Conservation (phyloP, 306 rosid species). For the Prunus mongolica region DNA sequence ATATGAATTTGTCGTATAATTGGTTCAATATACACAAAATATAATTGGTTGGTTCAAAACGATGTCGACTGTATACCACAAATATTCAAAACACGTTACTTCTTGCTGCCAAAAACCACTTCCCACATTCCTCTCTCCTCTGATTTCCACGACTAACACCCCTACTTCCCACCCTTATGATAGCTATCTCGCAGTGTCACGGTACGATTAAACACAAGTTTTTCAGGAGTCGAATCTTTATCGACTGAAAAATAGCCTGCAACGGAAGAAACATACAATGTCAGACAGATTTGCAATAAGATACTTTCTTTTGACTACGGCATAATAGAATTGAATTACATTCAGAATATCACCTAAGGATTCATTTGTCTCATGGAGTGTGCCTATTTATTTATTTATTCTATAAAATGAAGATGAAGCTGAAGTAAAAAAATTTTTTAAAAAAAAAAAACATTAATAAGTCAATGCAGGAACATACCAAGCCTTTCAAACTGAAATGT, state of each 20-base stretch:
- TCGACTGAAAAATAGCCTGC: constrained; percentile 92
- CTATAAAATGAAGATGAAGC: background rate
- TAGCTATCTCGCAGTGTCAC: constrained; percentile 80
- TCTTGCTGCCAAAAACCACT: background rate
- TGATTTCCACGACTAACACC: background rate
- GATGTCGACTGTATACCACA: background rate
- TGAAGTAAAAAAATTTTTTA: background rate
- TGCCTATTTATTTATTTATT: background rate
- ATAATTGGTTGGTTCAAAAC: background rate
- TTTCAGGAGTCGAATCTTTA: constrained; percentile 71
- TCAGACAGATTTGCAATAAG: background rate
- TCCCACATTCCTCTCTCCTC: background rate
- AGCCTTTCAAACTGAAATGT: constrained; percentile 92
- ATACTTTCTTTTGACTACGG: background rate
- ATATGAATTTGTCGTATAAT: background rate
- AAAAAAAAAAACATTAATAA: background rate
- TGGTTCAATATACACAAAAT: constrained; percentile 1
- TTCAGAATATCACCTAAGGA: background rate
- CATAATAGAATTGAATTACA: background rate
- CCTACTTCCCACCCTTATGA: constrained; percentile 67
- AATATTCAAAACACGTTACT: background rate
- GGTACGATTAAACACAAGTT: constrained; percentile 80
- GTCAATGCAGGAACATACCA: constrained; percentile 44
- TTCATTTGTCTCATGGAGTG: background rate
- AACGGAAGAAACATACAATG: constrained; percentile 13